Conservation (phyloP, 1,139 yeast genomes). For the Arxiozyma bovina region DNA sequence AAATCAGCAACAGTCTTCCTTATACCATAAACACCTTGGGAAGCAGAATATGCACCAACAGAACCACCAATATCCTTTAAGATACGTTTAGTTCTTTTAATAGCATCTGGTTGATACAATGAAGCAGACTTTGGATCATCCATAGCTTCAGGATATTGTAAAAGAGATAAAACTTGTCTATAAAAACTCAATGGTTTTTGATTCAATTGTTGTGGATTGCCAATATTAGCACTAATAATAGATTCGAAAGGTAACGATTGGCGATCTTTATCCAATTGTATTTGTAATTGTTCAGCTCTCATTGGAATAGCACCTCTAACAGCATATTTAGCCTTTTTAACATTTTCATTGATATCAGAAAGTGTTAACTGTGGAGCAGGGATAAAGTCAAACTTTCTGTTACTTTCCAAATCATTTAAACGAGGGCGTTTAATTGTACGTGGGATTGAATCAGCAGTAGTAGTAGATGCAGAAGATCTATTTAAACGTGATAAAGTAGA, state of each 20-base stretch:
- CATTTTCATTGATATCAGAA: slow-evolving; percentile 59
- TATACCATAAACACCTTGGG: slow-evolving; percentile 72
- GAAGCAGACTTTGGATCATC: slow-evolving; percentile 16
- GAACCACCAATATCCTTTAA: slow-evolving; percentile 58
- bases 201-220: slow-evolving; percentile 93
- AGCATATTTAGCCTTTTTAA: slow-evolving; percentile 84
- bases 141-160: slow-evolving; percentile 73
- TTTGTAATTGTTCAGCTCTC: slow-evolving; percentile 76
- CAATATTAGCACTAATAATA: slow-evolving; percentile 85
- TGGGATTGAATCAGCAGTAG: background rate
- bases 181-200: slow-evolving; percentile 94
- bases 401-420: background rate
- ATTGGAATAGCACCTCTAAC: slow-evolving; percentile 92
- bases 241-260: slow-evolving; percentile 63
- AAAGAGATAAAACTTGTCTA: slow-evolving; percentile 75
- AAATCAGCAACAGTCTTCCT: slow-evolving; percentile 75
- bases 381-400: slow-evolving; percentile 9
- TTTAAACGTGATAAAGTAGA: background rate
- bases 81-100: slow-evolving; percentile 56
- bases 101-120: slow-evolving; percentile 60
- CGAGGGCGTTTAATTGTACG: slow-evolving; percentile 3
- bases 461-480: background rate
- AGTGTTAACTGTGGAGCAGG: slow-evolving; percentile 33
- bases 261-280: slow-evolving; percentile 43
- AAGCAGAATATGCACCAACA: slow-evolving; percentile 88